A percentile compares a stretch with the other conserved stretches of the same genome.
Evolutionary conservation across 805 yeast genomes (phyloP).

Genomic region (Monosporozyma unispora): DNA sequence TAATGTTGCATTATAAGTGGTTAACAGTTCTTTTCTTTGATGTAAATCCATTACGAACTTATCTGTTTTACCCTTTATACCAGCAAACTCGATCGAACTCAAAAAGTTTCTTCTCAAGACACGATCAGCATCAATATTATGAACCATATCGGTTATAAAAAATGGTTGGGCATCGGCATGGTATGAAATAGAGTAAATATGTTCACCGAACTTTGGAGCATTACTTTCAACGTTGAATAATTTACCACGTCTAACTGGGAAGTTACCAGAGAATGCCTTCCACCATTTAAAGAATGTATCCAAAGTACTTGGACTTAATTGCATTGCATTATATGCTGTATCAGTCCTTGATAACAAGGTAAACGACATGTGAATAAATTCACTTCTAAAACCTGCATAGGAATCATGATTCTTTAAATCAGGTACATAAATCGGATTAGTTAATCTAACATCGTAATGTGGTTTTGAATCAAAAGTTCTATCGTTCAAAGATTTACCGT

Average conservation of each 20-base stretch:
- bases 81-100: conserved; percentile 44
- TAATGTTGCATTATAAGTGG: conserved; percentile 39
- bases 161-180: conserved; percentile 65
- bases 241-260: conserved; percentile 71
- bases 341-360: conserved; percentile 38
- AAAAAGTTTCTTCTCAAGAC: conserved; percentile 10
- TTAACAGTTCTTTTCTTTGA: conserved; percentile 44
- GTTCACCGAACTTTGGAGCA: conserved; percentile 64
- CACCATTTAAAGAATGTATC: conserved; percentile 77
- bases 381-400: conserved; percentile 68
- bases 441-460: conserved; percentile 50
- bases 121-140: conserved; percentile 32
- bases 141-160: conserved; percentile 63
- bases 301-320: conserved; percentile 63
- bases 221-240: conserved; percentile 51
- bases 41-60: conserved; percentile 57
- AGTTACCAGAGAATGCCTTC: conserved; percentile 68
- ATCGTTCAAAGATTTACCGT: conserved; percentile 24
- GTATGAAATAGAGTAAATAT: conserved; percentile 70
- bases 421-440: conserved; percentile 45
- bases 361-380: conserved; percentile 67
- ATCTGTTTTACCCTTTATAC: conserved; percentile 56
- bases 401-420: conserved; percentile 61
- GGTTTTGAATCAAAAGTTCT: conserved; percentile 44
- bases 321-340: conserved; percentile 57